phyloP scores from a whole-genome alignment of 805 yeast genomes.

The Vanderwaltozyma yarrowii region DNA sequence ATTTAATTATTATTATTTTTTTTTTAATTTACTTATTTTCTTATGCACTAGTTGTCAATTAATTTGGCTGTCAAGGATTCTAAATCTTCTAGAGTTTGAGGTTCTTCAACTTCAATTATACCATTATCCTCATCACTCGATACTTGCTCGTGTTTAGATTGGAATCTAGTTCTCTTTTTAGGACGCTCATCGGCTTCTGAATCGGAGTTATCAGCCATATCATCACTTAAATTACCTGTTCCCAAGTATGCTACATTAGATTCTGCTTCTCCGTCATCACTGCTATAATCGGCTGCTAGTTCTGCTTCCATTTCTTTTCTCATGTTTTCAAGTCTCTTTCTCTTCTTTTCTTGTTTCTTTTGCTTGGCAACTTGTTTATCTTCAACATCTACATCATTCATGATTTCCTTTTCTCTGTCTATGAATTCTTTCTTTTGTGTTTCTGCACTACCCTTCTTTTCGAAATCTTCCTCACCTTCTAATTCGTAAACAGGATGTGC shows the following conservation, averaged over 20 bases:
- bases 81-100: slow-evolving; percentile 85
- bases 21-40: too few relatives aligned
- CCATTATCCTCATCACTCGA: slow-evolving; percentile 16
- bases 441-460: slow-evolving; percentile 54
- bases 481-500: slow-evolving; percentile 89
- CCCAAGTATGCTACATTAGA: slow-evolving; percentile 25
- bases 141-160: background rate
- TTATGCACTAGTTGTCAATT: slow-evolving; percentile 9
- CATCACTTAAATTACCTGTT: slow-evolving; percentile 30
- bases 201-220: slow-evolving; percentile 29
- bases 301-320: slow-evolving; percentile 37
- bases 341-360: slow-evolving; percentile 79
- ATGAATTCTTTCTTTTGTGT: slow-evolving; percentile 61
- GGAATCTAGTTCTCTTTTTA: slow-evolving; percentile 20
- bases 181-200: slow-evolving; percentile 18
- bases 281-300: slow-evolving; percentile 15
- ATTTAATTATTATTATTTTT: background rate
- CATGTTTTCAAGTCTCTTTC: slow-evolving; percentile 76
- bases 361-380: slow-evolving; percentile 72
- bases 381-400: slow-evolving; percentile 61
- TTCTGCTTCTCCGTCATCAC: slow-evolving; percentile 18
- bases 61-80: slow-evolving; percentile 69
- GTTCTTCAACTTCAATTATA: slow-evolving; percentile 71
- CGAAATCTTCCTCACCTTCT: slow-evolving; percentile 82
- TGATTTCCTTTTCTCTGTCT: slow-evolving; percentile 49